Conservation (phyloP, 2,329 filamentous ascomycete species). For the Curvularia sp. region DNA sequence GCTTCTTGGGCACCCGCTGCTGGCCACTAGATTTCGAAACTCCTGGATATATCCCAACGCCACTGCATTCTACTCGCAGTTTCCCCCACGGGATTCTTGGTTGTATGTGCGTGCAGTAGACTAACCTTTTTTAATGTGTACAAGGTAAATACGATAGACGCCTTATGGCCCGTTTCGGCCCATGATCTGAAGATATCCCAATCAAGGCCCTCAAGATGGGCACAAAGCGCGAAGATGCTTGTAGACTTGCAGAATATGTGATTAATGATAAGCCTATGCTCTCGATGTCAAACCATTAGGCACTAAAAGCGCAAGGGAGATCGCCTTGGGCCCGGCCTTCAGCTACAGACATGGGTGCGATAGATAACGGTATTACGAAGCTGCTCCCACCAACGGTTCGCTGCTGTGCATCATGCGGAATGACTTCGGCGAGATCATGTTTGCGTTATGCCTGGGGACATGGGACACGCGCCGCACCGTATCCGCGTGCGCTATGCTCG, state of each 20-base stretch:
- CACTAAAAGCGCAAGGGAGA: neutral
- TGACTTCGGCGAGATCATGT: neutral
- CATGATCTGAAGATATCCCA: neutral
- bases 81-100: too few relatives aligned
- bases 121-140: neutral
- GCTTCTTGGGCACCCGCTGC: neutral
- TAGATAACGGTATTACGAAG: neutral
- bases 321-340: neutral
- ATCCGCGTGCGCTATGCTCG: neutral
- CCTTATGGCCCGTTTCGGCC: neutral
- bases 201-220: neutral
- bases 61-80: neutral
- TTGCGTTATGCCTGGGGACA: neutral
- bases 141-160: neutral
- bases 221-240: neutral
- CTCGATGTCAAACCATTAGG: neutral
- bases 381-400: neutral
- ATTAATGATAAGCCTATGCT: neutral
- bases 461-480: neutral
- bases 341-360: neutral
- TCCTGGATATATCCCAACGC: neutral
- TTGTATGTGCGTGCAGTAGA: neutral
- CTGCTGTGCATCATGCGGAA: neutral
- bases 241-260: neutral
- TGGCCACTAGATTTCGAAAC: neutral